These are phyloP conservation scores for Lagenaria siceraria DNA, from an alignment of 306 rosid species.

Conservation along the genomic window DNA sequence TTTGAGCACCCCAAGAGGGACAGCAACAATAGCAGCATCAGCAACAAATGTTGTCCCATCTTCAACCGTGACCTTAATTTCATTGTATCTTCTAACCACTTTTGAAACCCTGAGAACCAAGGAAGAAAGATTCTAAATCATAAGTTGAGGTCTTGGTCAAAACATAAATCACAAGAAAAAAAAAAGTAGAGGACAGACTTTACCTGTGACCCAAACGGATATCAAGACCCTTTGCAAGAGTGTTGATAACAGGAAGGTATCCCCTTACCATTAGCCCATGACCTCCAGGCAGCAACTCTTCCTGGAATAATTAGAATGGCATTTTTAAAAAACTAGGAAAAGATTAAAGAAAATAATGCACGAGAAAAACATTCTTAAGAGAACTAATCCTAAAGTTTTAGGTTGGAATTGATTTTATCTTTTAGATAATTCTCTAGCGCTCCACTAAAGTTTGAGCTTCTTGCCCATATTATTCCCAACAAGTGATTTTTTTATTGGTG, in stretches of 20 bases:
- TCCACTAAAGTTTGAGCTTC: not conserved
- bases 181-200: not conserved
- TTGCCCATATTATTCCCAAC: not conserved
- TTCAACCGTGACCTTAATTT: conserved; percentile 68
- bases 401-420: not conserved
- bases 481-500: not conserved
- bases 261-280: conserved; percentile 99
- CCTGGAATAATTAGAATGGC: conserved; percentile 29
- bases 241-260: conserved; percentile 80
- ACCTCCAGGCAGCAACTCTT: conserved; percentile 94
- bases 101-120: conserved; percentile 67
- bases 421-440: not conserved
- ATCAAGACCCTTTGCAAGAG: conserved; percentile 93
- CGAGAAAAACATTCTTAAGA: not conserved
- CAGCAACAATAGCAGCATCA: conserved; percentile 79
- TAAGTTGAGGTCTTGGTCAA: not conserved
- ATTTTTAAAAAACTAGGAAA: not conserved
- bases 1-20: conserved; percentile 93
- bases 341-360: not conserved
- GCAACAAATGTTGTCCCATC: conserved; percentile 68
- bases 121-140: conserved; percentile 7
- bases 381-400: not conserved
- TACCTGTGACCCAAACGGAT: conserved; percentile 84
- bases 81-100: conserved; percentile 53
- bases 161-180: conserved; percentile 1